Evolutionary conservation across 2,329 filamentous ascomycete species (phyloP), one percentile per base, ranked within the genome.

Genomic region (Fusarium citri): DNA sequence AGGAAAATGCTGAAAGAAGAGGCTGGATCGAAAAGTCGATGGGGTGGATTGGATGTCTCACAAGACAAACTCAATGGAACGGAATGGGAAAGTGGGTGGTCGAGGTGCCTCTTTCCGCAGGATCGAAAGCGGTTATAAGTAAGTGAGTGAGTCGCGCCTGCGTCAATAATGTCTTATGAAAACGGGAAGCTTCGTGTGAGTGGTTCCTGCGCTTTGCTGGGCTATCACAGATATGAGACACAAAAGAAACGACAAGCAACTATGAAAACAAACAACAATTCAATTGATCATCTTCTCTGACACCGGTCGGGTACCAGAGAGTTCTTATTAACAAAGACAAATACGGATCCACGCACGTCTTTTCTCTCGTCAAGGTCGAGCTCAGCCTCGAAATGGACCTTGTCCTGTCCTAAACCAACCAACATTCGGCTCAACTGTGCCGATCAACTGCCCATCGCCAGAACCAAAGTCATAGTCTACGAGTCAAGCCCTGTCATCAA

Each of bases 371-470:
- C 49, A 51, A 41, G 49, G 34, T 61, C 34, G 18, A 59, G 63
- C 63, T 66, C 62, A 66, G 63, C 63, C 63, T 66, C 48, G 25
- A 65, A 41, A 59, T 37, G 37, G 62, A 42, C 60, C 49, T 53
- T 53, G 49, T 53, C 23, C 51, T 65, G 28, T 43, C 54, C 61
- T 48, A 60, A 28, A 62, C 54, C 37, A 60, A 53, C 49, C 49
- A 40, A 47, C 42, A 42, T 48, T 48, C 63, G 63, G 63, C 62
- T 66, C 43, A n/a, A 20, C 41, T 43, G 43, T 66, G 63, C 63
- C 63, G 62, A 61, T 66, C 48, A 41, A 41, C 25, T 23, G 41
- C 42, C 42, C 48, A 65, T 41, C n/a, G 28, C 26, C 30, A 47
- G 26, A 48, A 31, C 10, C 47, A 53, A 22, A 28, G 37, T 23